A percentile compares a stretch with the other conserved stretches of the same genome.
These are phyloP conservation scores for Cutaneotrichosporon sp. DNA, from an alignment of 1,284 basidiomycete species.

Conservation along the genomic window DNA sequence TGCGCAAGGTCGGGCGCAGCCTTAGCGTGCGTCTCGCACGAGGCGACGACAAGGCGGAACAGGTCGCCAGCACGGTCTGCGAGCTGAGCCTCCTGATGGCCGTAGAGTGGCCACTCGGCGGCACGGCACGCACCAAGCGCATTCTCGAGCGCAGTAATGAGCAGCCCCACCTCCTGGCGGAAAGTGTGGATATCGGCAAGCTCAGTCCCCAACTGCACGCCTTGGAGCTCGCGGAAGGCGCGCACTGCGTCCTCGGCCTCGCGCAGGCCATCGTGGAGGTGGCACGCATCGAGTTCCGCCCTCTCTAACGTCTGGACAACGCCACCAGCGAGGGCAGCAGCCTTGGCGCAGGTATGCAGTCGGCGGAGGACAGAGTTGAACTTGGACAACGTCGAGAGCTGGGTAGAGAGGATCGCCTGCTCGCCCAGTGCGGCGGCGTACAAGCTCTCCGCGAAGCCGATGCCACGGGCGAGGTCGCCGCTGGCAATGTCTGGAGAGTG, in stretches of 20 bases:
- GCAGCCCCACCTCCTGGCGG: constrained; percentile 28
- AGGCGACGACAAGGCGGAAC: constrained; percentile 12
- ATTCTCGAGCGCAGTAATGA: constrained; percentile 28
- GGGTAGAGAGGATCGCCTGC: constrained; percentile 32
- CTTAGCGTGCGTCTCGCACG: constrained; percentile 13
- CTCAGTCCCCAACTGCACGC: constrained; percentile 28
- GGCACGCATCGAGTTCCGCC: constrained; percentile 28
- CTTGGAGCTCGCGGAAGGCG: constrained; percentile 41
- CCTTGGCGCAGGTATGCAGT: constrained; percentile 29
- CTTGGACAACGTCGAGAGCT: constrained; percentile 17
- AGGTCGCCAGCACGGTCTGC: constrained; percentile 19
- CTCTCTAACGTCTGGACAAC: constrained; percentile 23
- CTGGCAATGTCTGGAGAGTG: constrained; percentile 82
- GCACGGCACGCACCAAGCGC: constrained; percentile 26
- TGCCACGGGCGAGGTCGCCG: constrained; percentile 76
- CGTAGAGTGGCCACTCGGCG: constrained; percentile 32
- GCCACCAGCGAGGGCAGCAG: constrained; percentile 30
- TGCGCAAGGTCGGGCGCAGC: constrained; percentile 55
- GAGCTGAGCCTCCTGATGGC: constrained; percentile 29
- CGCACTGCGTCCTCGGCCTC: constrained; percentile 41
- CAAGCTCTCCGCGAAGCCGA: constrained; percentile 76
- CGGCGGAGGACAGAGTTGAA: constrained; percentile 19
- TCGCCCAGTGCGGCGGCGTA: constrained; percentile 63
- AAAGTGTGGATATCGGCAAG: constrained; percentile 32
- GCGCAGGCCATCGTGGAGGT: constrained; percentile 32